Evolutionary conservation across 2,329 filamentous ascomycete species (phyloP).

Genomic region (Calonectria montana): DNA sequence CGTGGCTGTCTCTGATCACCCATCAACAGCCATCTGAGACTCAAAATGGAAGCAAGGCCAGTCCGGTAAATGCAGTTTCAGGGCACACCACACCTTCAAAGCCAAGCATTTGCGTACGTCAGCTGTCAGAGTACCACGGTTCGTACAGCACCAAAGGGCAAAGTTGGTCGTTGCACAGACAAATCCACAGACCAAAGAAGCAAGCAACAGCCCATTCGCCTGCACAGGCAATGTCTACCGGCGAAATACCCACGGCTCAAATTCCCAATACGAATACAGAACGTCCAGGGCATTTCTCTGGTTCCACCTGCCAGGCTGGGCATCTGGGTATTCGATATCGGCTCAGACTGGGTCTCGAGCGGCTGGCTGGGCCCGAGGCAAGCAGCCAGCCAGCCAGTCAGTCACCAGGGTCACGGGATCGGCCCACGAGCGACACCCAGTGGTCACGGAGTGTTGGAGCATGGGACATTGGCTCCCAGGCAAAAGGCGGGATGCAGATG

Average conservation of each 20-base stretch:
- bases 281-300: conserved; percentile 1
- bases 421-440: conserved; percentile 26
- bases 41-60: neutral
- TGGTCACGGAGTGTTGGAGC: conserved; percentile 17
- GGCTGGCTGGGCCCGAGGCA: neutral
- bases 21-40: neutral
- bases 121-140: neutral
- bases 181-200: conserved; percentile 5
- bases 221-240: neutral
- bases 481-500: conserved; percentile 5
- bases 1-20: neutral
- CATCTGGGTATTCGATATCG: neutral
- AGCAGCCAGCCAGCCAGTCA: neutral
- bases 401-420: conserved; percentile 25
- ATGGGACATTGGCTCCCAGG: neutral
- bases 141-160: neutral
- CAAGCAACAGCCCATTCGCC: conserved; percentile 13
- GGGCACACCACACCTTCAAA: neutral
- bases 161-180: conserved; percentile 8
- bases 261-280: conserved; percentile 25
- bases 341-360: conserved; percentile 1
- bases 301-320: conserved; percentile 3
- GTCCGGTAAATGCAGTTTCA: neutral
- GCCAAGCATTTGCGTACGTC: neutral
- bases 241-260: neutral